Base-by-base conservation (phyloP, 1,284 basidiomycete species). In the Pseudozyma sp. region DNA sequence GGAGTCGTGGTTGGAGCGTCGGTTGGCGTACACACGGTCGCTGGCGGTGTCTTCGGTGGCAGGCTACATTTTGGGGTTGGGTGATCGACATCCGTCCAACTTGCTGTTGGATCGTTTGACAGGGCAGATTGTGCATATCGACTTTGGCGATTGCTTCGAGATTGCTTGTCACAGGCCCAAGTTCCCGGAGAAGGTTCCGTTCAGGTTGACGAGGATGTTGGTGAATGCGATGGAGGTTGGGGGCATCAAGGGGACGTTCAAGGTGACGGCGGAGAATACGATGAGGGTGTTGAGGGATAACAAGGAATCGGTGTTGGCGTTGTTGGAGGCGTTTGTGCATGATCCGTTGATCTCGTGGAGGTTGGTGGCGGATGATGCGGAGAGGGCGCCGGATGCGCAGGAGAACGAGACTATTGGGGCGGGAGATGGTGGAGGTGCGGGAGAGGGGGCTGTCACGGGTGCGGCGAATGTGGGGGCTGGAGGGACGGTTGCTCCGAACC, bases 61-160 rank as follows among this genome's bases (percentile, higher is more conserved):
- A 0, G 82, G 82, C 17, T 95, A 99, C 86, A 97, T 99, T 72
- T 88, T 99, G 55, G 97, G 97, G 47, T 87, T 99, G 17, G 97
- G 97, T n/a, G 97, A 99, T 86, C 90, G 97, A 29, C 97, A 99
- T 86, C 97, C 97, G 34, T 95, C 93, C 61, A 99, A 99, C 86
- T 85, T 99, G 65, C 88, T 99, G 81, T 88, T 99, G 45, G 94
- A 97, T 84, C 90, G 95, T 71, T 90, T 90, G 65, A 94, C 93
- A 2, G 97, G 97, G 46, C 95, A 97, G 85, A 92, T 99, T 52
- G 92, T 99, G 42, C 91, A 99, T 83, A 97, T 99, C 76, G 97
- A 99, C 86, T 99, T 98, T 80, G 88, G 86, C 43, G 86, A 87
- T 74, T 87, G 86, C 75, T 87, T 85, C 60, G 84, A 84, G 68